Evolutionary conservation across 2,329 filamentous ascomycete genomes (phyloP).

Genomic region (Pseudogymnoascus sp.): DNA sequence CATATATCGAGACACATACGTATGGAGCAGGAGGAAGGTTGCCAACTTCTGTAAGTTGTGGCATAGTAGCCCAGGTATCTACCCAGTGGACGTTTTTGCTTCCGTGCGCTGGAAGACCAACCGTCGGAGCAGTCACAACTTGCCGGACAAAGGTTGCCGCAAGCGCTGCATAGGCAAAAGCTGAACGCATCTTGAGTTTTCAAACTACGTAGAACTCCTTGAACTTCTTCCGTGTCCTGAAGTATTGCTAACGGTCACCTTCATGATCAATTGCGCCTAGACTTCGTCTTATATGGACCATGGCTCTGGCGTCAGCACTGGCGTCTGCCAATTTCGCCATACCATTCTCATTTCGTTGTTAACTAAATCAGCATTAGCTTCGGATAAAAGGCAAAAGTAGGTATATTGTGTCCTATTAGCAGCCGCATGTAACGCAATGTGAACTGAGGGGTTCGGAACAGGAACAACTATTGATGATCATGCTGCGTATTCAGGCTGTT

Average conservation of each 20-base stretch:
- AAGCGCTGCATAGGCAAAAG: neutral
- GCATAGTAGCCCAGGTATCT: slow-evolving; percentile 58
- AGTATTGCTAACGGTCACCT: neutral
- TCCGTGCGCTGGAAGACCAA: neutral
- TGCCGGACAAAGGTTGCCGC: neutral
- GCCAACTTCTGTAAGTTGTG: slow-evolving; percentile 52
- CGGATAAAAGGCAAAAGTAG: neutral
- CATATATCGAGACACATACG: slow-evolving; percentile 31
- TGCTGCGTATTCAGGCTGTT: neutral
- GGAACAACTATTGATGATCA: neutral
- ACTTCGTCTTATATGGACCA: neutral
- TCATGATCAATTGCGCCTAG: neutral
- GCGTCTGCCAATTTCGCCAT: neutral
- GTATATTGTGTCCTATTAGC: slow-evolving; percentile 1
- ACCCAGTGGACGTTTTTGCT: slow-evolving; percentile 45
- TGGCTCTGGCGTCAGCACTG: neutral
- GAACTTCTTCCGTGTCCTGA: neutral
- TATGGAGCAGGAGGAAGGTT: slow-evolving; percentile 56
- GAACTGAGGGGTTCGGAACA: neutral
- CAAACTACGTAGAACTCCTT: neutral
- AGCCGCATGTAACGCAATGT: neutral
- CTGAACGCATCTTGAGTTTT: neutral
- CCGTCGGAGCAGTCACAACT: neutral
- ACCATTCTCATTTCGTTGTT: neutral
- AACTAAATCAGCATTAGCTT: neutral